These are phyloP conservation scores for Polyplosphaeria fusca DNA, from an alignment of 495 filamentous ascomycete species.

Conservation along the genomic window DNA sequence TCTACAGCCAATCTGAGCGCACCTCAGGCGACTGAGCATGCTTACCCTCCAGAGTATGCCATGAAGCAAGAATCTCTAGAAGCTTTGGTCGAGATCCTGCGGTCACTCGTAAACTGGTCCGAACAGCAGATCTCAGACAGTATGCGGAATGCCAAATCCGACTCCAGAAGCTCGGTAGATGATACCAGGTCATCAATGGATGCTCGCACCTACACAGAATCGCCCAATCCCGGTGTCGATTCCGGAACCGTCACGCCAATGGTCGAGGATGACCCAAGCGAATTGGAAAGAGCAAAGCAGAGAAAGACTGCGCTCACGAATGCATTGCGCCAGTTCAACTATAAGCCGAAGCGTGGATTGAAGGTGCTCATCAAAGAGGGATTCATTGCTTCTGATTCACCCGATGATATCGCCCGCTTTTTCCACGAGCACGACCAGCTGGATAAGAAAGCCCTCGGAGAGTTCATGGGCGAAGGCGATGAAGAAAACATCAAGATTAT, in stretches of 20 bases:
- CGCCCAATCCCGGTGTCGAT: slow-evolving; percentile 19
- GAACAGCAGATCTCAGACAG: slow-evolving; percentile 69
- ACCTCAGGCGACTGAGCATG: slow-evolving; percentile 57
- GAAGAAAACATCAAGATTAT: slow-evolving; percentile 90
- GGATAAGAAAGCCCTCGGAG: slow-evolving; percentile 88
- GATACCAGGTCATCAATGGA: slow-evolving; percentile 81
- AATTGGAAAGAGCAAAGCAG: slow-evolving; percentile 90
- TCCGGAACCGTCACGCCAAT: slow-evolving; percentile 69
- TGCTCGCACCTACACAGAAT: slow-evolving; percentile 40
- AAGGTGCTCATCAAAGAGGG: slow-evolving; percentile 77
- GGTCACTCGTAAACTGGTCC: slow-evolving; percentile 91
- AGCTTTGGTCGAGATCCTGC: slow-evolving; percentile 79
- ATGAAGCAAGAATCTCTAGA: slow-evolving; percentile 86
- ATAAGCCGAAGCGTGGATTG: slow-evolving; percentile 93
- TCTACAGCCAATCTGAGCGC: slow-evolving; percentile 69
- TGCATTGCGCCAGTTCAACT: slow-evolving; percentile 91
- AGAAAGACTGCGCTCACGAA: slow-evolving; percentile 88
- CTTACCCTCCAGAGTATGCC: slow-evolving; percentile 78
- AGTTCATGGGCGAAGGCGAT: slow-evolving; percentile 93
- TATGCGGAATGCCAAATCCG: slow-evolving; percentile 45
- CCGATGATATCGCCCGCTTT: slow-evolving; percentile 83
- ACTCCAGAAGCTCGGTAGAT: slow-evolving; percentile 65
- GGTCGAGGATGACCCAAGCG: slow-evolving; percentile 81
- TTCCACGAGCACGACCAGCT: slow-evolving; percentile 69
- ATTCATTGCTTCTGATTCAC: slow-evolving; percentile 72